A percentile compares a stretch with the other conserved stretches of the same genome.
phyloP scores from a whole-genome alignment of 192 early-diverging fungal species.

The Cladochytrium replicatum region DNA sequence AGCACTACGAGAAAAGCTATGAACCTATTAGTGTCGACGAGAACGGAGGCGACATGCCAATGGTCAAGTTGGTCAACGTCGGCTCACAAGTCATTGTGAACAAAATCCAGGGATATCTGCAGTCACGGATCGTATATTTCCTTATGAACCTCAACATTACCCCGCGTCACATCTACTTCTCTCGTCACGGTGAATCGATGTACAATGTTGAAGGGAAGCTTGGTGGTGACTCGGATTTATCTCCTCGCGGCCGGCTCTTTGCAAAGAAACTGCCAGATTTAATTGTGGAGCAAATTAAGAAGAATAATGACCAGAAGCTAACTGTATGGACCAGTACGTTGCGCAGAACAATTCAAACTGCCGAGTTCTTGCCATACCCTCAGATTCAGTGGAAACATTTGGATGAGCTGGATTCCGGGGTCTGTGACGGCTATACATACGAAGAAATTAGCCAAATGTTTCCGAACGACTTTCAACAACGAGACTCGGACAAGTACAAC shows the following conservation, averaged over 20 bases:
- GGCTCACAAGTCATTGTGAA: constrained; percentile 95
- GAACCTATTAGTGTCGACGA: constrained; percentile 63
- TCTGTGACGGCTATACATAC: constrained; percentile 98
- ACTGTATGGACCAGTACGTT: constrained; percentile 94
- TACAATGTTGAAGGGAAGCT: constrained; percentile 88
- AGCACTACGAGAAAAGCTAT: constrained; percentile 84
- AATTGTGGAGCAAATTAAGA: constrained; percentile 65
- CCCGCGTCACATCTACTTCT: constrained; percentile 86
- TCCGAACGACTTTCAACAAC: constrained; percentile 87
- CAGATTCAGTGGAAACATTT: constrained; percentile 95
- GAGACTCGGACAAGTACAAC: constrained; percentile 97
- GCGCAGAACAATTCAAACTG: constrained; percentile 87
- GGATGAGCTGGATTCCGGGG: constrained; percentile 94
- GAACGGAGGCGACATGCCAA: constrained; percentile 51
- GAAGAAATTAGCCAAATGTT: constrained; percentile 92
- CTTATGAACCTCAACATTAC: constrained; percentile 98
- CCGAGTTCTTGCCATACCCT: constrained; percentile 64
- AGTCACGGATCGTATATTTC: constrained; percentile 96
- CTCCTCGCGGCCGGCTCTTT: constrained; percentile 78
- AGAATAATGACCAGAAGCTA: constrained; percentile 22
- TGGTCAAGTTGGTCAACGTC: constrained; percentile 93
- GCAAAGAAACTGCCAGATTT: constrained; percentile 73
- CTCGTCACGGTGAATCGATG: constrained; percentile 72
- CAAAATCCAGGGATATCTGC: constrained; percentile 88
- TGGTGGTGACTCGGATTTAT: constrained; percentile 89